phyloP scores from a whole-genome alignment of 1,284 basidiomycete genomes.

The Rhodotorula mucilaginosa region DNA sequence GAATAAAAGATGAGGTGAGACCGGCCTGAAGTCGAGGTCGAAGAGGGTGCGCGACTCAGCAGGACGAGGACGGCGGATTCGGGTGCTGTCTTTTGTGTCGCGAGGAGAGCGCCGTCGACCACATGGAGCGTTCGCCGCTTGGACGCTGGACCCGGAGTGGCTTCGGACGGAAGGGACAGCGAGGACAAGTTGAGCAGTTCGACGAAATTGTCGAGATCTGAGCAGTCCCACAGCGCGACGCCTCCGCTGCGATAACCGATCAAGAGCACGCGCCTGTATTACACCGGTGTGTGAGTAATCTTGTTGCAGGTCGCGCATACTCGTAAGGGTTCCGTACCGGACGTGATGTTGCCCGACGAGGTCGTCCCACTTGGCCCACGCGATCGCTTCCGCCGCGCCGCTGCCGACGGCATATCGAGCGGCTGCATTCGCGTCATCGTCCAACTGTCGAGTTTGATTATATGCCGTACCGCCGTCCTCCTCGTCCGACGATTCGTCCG shows the following conservation, averaged over 20 bases:
- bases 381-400: constrained; percentile 2
- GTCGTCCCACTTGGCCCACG: constrained; percentile 18
- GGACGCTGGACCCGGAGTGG: not conserved
- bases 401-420: not conserved
- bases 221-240: constrained; percentile 32
- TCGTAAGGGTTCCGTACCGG: not conserved
- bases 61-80: constrained; percentile 27
- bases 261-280: constrained; percentile 28
- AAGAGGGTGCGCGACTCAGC: not conserved
- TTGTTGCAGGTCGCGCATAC: too few species aligned
- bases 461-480: too few species aligned
- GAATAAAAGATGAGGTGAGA: constrained; percentile 29
- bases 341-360: not conserved
- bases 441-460: too few species aligned
- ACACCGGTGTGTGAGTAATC: not conserved
- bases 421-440: not conserved
- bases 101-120: constrained; percentile 16
- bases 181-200: constrained; percentile 29
- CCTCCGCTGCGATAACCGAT: constrained; percentile 20
- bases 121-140: not conserved
- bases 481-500: too few species aligned
- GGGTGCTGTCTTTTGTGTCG: not conserved
- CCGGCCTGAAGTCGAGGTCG: constrained; percentile 1
- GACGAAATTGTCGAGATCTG: constrained; percentile 32
- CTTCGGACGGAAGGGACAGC: not conserved